Evolutionary conservation across 1,139 yeast species (phyloP), one percentile per base, ranked within the genome.

Genomic region (Protomyces lactucae-debilis): DNA sequence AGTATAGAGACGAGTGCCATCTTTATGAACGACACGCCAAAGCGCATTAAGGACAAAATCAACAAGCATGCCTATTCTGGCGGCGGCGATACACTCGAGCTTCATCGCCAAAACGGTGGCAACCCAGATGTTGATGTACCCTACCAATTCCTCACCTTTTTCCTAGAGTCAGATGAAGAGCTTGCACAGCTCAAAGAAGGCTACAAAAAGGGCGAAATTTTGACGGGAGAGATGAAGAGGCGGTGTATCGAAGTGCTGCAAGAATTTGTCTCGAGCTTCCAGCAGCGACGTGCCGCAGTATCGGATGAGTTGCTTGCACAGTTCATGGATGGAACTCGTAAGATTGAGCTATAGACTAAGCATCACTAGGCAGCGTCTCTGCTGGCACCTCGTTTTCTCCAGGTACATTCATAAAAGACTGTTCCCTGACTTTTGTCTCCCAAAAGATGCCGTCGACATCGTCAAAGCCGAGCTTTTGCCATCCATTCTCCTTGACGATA

Each of bases 41-140:
- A 88, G 75, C 92, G 88, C 78, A 88, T 95, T 70, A 87, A 88
- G 75, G 93, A 90, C 82, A 95, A 95, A 78, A 88, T 95, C 75
- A 95, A 95, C 80, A 93, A 92, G 76, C 88, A 90, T 74, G 99
- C 98, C 6, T 95, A 95, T 76, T 87, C 96, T 59, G 99, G 99
- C 69, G 99, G 99, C 68, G 83, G 85, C 74, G 87, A 84, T 60
- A 83, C 95, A 4, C 79, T 88, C 61, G 99, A 93, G 76, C 96
- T 90, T 72, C 99, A 95, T 77, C 85, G 96, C 75, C 79, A 80
- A 73, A 78, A 79, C 63, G 99, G 99, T 64, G 99, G 99, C 72
- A 82, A 93, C 75, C 95, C 97, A 57, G 98, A 93, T 69, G 87
- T 92, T 46, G 99, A 95, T 76, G 97, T 95, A 64, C 90, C 99